Conservation (phyloP, 352 stramenopile species). For the Globisporangium cederbergense region DNA sequence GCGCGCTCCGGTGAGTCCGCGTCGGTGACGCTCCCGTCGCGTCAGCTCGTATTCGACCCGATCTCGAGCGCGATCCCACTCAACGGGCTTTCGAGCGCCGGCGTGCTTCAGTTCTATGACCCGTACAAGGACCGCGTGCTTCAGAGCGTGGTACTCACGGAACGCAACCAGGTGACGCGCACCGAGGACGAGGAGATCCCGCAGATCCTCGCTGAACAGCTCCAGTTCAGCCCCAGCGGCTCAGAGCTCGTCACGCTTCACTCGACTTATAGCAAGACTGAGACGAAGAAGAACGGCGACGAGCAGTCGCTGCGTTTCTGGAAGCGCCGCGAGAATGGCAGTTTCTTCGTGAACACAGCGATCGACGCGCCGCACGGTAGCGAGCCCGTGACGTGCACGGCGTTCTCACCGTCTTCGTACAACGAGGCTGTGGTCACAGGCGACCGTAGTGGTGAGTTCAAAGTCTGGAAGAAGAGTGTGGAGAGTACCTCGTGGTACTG, state of each 20-base stretch:
- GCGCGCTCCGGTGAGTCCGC: constrained; percentile 47
- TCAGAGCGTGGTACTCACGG: constrained; percentile 61
- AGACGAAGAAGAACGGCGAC: constrained; percentile 22
- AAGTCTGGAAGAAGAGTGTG: constrained; percentile 67
- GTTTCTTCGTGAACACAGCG: constrained; percentile 79
- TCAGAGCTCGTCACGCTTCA: constrained; percentile 61
- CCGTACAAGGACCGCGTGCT: constrained; percentile 77
- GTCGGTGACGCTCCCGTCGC: constrained; percentile 40
- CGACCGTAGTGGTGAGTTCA: constrained; percentile 72
- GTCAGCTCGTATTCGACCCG: constrained; percentile 60
- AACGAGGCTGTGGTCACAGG: constrained; percentile 57
- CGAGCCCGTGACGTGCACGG: constrained; percentile 44
- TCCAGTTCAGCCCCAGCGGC: constrained; percentile 52
- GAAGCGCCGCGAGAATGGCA: constrained; percentile 66
- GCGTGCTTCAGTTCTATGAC: constrained; percentile 80
- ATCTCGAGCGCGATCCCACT: constrained; percentile 55
- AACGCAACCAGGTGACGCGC: constrained; percentile 83
- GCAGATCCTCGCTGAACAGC: constrained; percentile 43
- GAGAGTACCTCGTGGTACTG: constrained; percentile 58
- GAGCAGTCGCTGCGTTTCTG: constrained; percentile 76
- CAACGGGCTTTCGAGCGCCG: constrained; percentile 56
- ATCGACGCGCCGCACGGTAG: constrained; percentile 76
- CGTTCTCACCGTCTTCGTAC: constrained; percentile 41
- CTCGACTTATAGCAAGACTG: constrained; percentile 23
- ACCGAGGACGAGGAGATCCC: constrained; percentile 64